Evolutionary conservation across 228 moss, liverwort and hornwort genomes (phyloP).

Genomic region (Sphagnum fallax): DNA sequence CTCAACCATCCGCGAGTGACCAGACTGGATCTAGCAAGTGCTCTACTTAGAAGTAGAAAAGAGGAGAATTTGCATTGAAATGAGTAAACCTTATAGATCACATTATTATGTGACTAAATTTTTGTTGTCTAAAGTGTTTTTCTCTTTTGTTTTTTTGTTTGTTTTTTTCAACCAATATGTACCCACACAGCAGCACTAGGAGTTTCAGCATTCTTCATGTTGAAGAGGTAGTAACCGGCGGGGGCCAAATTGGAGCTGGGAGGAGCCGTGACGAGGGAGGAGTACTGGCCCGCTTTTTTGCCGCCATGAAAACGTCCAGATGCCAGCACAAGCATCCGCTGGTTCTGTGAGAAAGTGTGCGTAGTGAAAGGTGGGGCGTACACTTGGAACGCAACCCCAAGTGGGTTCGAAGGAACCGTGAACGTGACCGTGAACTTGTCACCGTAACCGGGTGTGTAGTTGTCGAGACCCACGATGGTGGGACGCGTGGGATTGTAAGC

Average conservation of each 20-base stretch:
- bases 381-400: constrained; percentile 28
- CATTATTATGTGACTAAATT: too few species aligned
- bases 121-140: too few species aligned
- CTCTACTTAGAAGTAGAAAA: too few species aligned
- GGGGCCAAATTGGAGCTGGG: constrained; percentile 34
- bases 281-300: constrained; percentile 1
- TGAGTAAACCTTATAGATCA: too few species aligned
- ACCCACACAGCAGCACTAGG: constrained; percentile 53
- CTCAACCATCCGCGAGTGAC: too few species aligned
- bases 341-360: constrained; percentile 61
- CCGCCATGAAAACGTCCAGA: background rate
- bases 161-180: constrained; percentile 10
- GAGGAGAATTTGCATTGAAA: too few species aligned
- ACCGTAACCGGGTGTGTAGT: constrained; percentile 11
- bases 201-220: constrained; percentile 21
- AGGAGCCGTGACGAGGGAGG: constrained; percentile 21
- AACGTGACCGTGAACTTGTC: constrained; percentile 18
- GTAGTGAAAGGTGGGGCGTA: constrained; percentile 67
- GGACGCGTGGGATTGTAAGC: constrained; percentile 30
- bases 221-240: constrained; percentile 47
- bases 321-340: constrained; percentile 45
- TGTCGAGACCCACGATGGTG: constrained; percentile 8
- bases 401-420: constrained; percentile 3
- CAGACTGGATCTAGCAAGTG: too few species aligned
- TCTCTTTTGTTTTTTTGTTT: too few species aligned